phyloP scores from a whole-genome alignment of 768 basidiomycete genomes.

The Phanerochaete carnosa region DNA sequence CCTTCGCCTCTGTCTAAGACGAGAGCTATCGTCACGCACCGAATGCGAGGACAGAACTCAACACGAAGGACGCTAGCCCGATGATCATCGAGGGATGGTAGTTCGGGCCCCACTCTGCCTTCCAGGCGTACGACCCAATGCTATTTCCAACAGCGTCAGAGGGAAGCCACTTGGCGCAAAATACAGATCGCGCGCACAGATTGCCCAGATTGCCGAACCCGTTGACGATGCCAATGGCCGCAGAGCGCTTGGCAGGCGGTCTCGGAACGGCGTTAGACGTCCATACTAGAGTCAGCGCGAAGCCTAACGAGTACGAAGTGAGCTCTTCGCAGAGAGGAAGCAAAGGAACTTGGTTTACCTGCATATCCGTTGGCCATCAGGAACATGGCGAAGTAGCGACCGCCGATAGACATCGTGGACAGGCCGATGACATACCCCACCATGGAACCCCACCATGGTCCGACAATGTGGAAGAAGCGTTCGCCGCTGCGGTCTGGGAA shows the following conservation, averaged over 20 bases:
- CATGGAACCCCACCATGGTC: slow-evolving; percentile 59
- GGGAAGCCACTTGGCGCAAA: too few species aligned
- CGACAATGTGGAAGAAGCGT: slow-evolving; percentile 57
- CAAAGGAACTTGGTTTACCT: slow-evolving; percentile 24
- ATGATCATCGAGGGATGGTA: slow-evolving; percentile 65
- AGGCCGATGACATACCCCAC: slow-evolving; percentile 60
- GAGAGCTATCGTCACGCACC: slow-evolving; percentile 24
- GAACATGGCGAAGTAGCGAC: slow-evolving; percentile 60
- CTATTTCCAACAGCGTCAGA: slow-evolving; percentile 39
- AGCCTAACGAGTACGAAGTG: slow-evolving; percentile 24
- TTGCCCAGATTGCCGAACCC: slow-evolving; percentile 58
- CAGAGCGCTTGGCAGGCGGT: slow-evolving; percentile 54
- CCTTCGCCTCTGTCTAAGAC: slow-evolving; percentile 32
- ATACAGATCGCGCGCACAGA: slow-evolving; percentile 37
- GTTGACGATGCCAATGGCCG: slow-evolving; percentile 61
- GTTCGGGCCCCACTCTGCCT: slow-evolving; percentile 54
- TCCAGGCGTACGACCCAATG: slow-evolving; percentile 62
- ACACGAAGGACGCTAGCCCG: slow-evolving; percentile 30
- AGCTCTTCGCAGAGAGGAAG: background rate
- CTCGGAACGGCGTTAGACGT: slow-evolving; percentile 58
- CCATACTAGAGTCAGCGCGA: slow-evolving; percentile 53
- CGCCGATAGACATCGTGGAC: slow-evolving; percentile 47
- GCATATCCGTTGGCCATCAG: slow-evolving; percentile 58
- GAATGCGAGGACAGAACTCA: slow-evolving; percentile 30
- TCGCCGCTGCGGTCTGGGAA: slow-evolving; percentile 53